phyloP scores from a whole-genome alignment of 345 rosid genomes.

The Murraya paniculata region DNA sequence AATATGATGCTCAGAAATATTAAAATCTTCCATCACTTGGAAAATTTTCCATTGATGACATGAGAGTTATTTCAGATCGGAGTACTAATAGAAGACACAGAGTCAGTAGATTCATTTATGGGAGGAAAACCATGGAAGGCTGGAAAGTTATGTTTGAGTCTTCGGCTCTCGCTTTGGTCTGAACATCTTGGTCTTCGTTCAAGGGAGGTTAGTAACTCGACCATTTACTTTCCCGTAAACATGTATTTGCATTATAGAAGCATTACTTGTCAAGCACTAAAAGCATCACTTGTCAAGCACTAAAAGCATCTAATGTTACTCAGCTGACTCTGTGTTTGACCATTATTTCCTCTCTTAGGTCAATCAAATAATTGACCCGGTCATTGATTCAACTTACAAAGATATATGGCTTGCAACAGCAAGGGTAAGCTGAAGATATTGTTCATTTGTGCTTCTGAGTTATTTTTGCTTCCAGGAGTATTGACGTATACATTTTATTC shows the following conservation, averaged over 20 bases:
- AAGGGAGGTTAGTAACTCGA: slow-evolving; percentile 57
- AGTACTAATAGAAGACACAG: slow-evolving; percentile 87
- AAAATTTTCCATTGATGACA: slow-evolving; percentile 1
- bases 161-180: slow-evolving; percentile 91
- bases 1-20: neutral
- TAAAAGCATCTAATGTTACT: neutral
- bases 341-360: slow-evolving; percentile 39
- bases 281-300: neutral
- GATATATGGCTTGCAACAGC: slow-evolving; percentile 85
- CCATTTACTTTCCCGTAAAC: neutral
- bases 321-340: slow-evolving; percentile 17
- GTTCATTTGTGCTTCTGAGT: neutral
- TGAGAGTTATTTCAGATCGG: slow-evolving; percentile 58
- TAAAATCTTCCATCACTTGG: neutral
- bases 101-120: slow-evolving; percentile 76
- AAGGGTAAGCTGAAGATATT: slow-evolving; percentile 46
- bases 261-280: neutral
- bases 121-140: slow-evolving; percentile 97
- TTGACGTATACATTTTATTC: slow-evolving; percentile 11
- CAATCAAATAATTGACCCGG: slow-evolving; percentile 69
- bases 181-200: slow-evolving; percentile 89
- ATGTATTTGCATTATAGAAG: neutral
- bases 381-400: slow-evolving; percentile 81
- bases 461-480: neutral
- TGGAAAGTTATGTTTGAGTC: slow-evolving; percentile 78